Percentiles rank a stretch among this genome's conserved stretches.
Conservation (phyloP, 805 yeast genomes). For the Pichia manshurica region DNA sequence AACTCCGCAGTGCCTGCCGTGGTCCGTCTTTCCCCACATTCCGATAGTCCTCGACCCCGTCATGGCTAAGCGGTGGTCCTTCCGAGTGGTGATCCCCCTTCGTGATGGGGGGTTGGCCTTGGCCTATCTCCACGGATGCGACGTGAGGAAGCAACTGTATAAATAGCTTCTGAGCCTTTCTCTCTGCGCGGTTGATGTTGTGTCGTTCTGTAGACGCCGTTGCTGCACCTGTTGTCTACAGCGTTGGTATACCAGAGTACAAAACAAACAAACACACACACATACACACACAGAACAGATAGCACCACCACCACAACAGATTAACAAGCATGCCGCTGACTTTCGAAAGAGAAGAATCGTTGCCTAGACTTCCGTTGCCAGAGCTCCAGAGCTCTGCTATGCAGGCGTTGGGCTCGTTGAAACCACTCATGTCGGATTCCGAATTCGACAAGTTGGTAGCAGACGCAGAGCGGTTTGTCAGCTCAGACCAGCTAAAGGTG, state of each 20-base stretch:
- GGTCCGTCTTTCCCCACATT: background rate
- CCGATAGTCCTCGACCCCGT: slow-evolving; percentile 3
- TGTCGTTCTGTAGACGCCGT: too few relatives aligned
- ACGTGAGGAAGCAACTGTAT: too few relatives aligned
- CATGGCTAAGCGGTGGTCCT: background rate
- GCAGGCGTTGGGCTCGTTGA: slow-evolving; percentile 50
- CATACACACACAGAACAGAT: too few relatives aligned
- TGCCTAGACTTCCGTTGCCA: slow-evolving; percentile 65
- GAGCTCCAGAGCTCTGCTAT: slow-evolving; percentile 41
- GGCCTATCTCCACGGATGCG: too few relatives aligned
- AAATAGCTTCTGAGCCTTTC: too few relatives aligned
- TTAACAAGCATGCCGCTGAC: slow-evolving; percentile 25
- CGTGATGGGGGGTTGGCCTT: too few relatives aligned
- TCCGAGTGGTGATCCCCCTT: too few relatives aligned
- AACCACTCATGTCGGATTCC: slow-evolving; percentile 52
- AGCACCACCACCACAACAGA: background rate
- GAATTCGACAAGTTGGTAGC: slow-evolving; percentile 42
- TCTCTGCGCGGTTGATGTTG: too few relatives aligned
- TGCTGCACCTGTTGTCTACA: too few relatives aligned
- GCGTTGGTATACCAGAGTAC: too few relatives aligned
- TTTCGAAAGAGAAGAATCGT: slow-evolving; percentile 35
- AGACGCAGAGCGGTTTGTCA: slow-evolving; percentile 41
- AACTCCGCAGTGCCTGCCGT: background rate
- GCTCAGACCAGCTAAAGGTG: slow-evolving; percentile 36
- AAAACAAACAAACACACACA: too few relatives aligned